phyloP scores from a whole-genome alignment of 768 basidiomycete genomes.

The Lenzites betulinus region DNA sequence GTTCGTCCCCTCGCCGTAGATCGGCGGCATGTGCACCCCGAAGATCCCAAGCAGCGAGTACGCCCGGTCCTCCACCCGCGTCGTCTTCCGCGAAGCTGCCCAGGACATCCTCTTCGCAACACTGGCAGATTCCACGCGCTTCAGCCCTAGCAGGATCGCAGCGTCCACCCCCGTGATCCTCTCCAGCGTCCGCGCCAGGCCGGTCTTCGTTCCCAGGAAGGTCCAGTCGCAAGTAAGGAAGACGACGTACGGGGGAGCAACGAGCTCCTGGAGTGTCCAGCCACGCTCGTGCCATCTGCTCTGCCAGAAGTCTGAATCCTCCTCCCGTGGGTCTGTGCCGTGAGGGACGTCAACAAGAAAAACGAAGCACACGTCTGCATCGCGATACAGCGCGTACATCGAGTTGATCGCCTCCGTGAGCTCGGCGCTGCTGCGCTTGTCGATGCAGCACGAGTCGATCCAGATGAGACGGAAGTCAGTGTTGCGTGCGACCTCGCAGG shows the following conservation, averaged over 20 bases:
- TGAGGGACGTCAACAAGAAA: background rate
- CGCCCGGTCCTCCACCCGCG: conserved; percentile 4
- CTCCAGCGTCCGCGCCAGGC: background rate
- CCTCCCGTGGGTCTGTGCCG: background rate
- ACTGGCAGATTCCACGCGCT: background rate
- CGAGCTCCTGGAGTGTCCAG: conserved; percentile 7
- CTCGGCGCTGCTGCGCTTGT: background rate
- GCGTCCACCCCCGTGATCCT: background rate
- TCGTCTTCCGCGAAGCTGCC: background rate
- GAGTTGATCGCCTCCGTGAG: background rate
- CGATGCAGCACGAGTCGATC: conserved; percentile 6
- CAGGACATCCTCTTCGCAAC: conserved; percentile 5
- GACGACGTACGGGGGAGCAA: background rate
- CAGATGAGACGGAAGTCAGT: background rate
- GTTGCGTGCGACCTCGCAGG: background rate
- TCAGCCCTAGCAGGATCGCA: background rate
- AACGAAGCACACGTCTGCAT: background rate
- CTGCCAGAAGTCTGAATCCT: background rate
- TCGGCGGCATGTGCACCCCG: conserved; percentile 1
- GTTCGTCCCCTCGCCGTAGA: conserved; percentile 4
- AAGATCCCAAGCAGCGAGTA: conserved; percentile 12
- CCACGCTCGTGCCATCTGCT: background rate
- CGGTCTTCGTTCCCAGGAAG: background rate
- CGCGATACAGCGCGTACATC: background rate
- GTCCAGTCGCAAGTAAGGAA: background rate